phyloP scores from a whole-genome alignment of 139 green algal species.

The Picochlorum sp. region DNA sequence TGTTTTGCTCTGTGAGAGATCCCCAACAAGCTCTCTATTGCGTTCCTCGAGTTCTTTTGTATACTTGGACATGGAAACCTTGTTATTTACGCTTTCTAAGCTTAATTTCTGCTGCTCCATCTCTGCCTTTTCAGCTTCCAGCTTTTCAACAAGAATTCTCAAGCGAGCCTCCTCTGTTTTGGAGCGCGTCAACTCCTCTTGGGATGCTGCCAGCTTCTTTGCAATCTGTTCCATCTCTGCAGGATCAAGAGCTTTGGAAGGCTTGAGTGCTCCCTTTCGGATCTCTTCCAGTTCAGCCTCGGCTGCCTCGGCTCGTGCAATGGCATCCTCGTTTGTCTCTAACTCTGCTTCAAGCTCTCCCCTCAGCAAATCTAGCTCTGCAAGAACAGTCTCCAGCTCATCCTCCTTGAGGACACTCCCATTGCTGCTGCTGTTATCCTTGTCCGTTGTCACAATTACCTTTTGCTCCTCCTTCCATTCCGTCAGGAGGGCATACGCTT shows the following conservation, averaged over 20 bases:
- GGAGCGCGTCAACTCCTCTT: too few species aligned
- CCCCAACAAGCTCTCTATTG: too few species aligned
- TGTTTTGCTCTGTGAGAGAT: too few species aligned
- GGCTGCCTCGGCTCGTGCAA: constrained; percentile 6
- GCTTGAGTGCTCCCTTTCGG: background rate
- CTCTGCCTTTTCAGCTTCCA: constrained; percentile 5
- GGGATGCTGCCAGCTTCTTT: background rate
- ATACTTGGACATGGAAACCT: too few species aligned
- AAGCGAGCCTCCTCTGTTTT: constrained; percentile 1
- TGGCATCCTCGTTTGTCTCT: background rate
- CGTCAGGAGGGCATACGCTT: background rate
- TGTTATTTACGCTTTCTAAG: background rate
- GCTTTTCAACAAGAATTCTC: background rate
- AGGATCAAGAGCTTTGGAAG: background rate
- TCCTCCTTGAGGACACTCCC: background rate
- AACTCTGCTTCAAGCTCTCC: constrained; percentile 20
- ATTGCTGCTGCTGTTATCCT: background rate
- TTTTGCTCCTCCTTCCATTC: background rate
- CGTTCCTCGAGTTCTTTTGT: too few species aligned
- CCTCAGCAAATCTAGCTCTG: constrained; percentile 25
- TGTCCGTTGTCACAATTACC: background rate
- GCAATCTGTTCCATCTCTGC: background rate
- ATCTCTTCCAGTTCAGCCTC: constrained; percentile 4
- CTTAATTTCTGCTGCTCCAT: background rate
- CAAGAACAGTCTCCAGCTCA: constrained; percentile 19